These are phyloP conservation scores for Phyllostachys edulis DNA, from an alignment of 176 grass and related monocot genomes.

Conservation along the genomic window DNA sequence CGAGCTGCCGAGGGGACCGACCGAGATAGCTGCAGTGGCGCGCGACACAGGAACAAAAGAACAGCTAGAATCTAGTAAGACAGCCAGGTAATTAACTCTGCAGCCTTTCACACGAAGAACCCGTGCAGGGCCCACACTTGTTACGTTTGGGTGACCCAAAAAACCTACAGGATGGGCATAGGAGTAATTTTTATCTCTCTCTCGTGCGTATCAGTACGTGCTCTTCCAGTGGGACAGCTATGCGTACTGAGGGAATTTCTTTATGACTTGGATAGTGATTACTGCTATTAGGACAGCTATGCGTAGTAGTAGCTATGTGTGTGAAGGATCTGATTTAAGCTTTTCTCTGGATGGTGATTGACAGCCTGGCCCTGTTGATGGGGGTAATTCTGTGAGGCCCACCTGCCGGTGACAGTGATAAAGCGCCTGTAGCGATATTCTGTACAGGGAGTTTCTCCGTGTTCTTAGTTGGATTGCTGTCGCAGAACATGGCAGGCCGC, in stretches of 20 bases:
- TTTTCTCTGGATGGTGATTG: background rate
- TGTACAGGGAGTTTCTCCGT: background rate
- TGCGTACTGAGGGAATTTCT: background rate
- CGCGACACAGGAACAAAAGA: background rate
- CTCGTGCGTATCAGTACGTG: background rate
- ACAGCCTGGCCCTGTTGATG: background rate
- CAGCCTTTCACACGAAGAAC: background rate
- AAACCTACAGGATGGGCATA: background rate
- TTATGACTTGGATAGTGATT: background rate
- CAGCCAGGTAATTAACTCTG: conserved; percentile 5
- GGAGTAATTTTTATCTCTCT: background rate
- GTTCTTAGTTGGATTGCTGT: background rate
- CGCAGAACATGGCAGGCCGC: conserved; percentile 11
- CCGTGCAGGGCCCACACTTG: background rate
- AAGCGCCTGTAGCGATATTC: background rate
- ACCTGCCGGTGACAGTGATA: background rate
- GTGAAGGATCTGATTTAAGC: background rate
- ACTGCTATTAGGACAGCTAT: background rate
- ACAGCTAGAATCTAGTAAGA: conserved; percentile 33
- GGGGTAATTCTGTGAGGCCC: too few relatives aligned
- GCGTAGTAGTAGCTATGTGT: background rate
- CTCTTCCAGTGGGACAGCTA: conserved; percentile 21
- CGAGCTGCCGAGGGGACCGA: conserved; percentile 4
- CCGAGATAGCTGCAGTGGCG: background rate
- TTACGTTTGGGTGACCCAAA: background rate